A percentile compares a stretch with the other conserved stretches of the same genome.
Evolutionary conservation across 805 yeast species (phyloP).

Genomic region (Metschnikowia cubensis): DNA sequence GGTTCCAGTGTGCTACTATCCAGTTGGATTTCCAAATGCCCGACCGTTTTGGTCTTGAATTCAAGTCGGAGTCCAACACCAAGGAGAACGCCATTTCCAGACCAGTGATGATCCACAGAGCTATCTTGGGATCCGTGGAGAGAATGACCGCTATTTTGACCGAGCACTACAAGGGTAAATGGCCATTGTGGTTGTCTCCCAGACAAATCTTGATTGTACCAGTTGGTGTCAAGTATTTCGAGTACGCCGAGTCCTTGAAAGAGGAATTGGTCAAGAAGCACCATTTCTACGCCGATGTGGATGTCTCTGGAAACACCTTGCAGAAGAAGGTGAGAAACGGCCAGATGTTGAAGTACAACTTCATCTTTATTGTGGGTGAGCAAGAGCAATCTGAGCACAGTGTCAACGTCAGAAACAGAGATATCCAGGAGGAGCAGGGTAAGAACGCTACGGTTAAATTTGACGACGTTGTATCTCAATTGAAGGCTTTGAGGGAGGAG

Average conservation of each 20-base stretch:
- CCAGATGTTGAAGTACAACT: slow-evolving; percentile 90
- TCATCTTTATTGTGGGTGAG: slow-evolving; percentile 95
- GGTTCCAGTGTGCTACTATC: slow-evolving; percentile 99
- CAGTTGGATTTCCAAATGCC: slow-evolving; percentile 99
- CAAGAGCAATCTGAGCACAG: slow-evolving; percentile 75
- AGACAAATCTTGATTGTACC: slow-evolving; percentile 96
- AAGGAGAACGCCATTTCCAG: slow-evolving; percentile 57
- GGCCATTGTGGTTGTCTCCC: slow-evolving; percentile 99
- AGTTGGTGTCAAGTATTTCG: slow-evolving; percentile 89
- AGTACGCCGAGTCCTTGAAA: slow-evolving; percentile 81
- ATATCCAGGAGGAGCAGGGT: slow-evolving; percentile 86
- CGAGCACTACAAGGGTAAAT: slow-evolving; percentile 97
- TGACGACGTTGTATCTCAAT: slow-evolving; percentile 66
- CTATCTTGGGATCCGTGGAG: slow-evolving; percentile 96
- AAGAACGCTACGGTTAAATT: slow-evolving; percentile 81
- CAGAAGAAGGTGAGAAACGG: slow-evolving; percentile 98
- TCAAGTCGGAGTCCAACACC: slow-evolving; percentile 60
- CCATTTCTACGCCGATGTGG: slow-evolving; percentile 90
- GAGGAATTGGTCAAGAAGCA: slow-evolving; percentile 57
- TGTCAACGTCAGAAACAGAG: slow-evolving; percentile 96
- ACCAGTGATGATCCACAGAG: slow-evolving; percentile 99
- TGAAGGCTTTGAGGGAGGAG: slow-evolving; percentile 62
- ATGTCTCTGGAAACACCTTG: slow-evolving; percentile 89
- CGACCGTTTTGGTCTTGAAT: slow-evolving; percentile 84
- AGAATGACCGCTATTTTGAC: slow-evolving; percentile 98